Evolutionary conservation across 1,284 basidiomycete species (phyloP).

Genomic region (Moniliella sp.): DNA sequence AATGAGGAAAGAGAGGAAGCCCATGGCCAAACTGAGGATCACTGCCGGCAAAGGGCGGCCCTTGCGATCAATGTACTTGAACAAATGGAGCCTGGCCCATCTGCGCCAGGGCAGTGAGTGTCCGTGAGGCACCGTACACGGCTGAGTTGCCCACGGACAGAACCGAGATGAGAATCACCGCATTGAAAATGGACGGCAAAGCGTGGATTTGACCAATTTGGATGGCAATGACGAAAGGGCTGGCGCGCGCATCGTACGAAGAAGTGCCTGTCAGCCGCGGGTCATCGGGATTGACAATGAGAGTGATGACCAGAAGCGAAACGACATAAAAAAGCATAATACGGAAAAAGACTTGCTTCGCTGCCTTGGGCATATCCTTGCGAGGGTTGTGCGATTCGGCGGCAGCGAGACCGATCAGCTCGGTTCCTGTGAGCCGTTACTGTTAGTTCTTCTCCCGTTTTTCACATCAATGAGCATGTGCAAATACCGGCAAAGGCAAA

Average conservation of each 20-base stretch:
- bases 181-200: slow-evolving; percentile 38
- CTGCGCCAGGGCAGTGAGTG: slow-evolving; percentile 31
- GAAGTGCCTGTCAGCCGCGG: slow-evolving; percentile 10
- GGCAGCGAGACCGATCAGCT: slow-evolving; percentile 48
- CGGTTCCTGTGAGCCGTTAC: slow-evolving; percentile 43
- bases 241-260: slow-evolving; percentile 19
- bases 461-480: too few relatives aligned
- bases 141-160: slow-evolving; percentile 35
- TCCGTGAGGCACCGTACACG: slow-evolving; percentile 35
- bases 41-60: slow-evolving; percentile 38
- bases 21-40: slow-evolving; percentile 18
- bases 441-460: slow-evolving; percentile 33
- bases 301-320: slow-evolving; percentile 44
- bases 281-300: slow-evolving; percentile 35
- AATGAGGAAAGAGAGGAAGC: slow-evolving; percentile 21
- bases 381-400: slow-evolving; percentile 42
- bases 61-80: slow-evolving; percentile 38
- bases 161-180: slow-evolving; percentile 36
- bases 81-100: slow-evolving; percentile 37
- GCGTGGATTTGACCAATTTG: slow-evolving; percentile 35
- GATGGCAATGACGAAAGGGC: slow-evolving; percentile 39
- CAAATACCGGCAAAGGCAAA: slow-evolving; percentile 29
- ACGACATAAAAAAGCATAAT: slow-evolving; percentile 40
- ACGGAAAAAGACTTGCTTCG: slow-evolving; percentile 37
- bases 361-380: slow-evolving; percentile 37